Base-by-base conservation (phyloP, 768 basidiomycete genomes). In the Piloderma croceum region DNA sequence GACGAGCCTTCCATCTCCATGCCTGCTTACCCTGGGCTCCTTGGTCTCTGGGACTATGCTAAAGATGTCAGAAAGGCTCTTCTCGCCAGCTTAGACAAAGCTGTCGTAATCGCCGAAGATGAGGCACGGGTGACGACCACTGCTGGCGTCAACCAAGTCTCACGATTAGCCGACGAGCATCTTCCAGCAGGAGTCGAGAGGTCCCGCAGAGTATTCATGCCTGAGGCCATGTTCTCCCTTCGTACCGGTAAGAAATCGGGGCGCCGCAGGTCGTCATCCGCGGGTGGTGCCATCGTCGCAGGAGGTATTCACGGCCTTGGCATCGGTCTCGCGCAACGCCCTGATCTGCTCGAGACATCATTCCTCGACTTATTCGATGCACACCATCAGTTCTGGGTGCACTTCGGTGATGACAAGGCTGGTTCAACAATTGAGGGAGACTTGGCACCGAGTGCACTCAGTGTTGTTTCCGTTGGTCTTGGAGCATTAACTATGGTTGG, bases 201-300 rank as follows among this genome's bases (percentile, higher is more conserved):
- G 29, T 79, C 78, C 36, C 74, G 79, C 41, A 73, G 90, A 20
- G 79, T 94, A 10, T 99, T 99, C 71, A 80, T 89, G 68, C 90
- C 94, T n/a, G 86, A 94, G 57, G 94, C 90, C 11, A 98, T 99
- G 96, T 99, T 98, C 67, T 78, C 77, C 40, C 62, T 73, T 31
- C 70, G 69, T 18, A 58, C 65, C 21, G 60, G 71, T 38, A 61
- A 72, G 45, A 71, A 54, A 49, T 54, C 63, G 42, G 63, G 64
- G 4, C 66, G 65, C 22, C 43, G 59, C 31, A 54, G 65, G 40
- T 61, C 69, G 38, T 65, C 70, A 36, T 10, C 57, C 48, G 51
- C 25, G 54, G 48, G n/a, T 53, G 41, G 57, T 45, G 68, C 74
- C 10, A 68, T 90, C 42, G 83, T 86, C 31, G 83, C 87, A 33